These are phyloP conservation scores for Ceratocystis alfenasii DNA, from an alignment of 2,329 filamentous ascomycete species.

Conservation along the genomic window DNA sequence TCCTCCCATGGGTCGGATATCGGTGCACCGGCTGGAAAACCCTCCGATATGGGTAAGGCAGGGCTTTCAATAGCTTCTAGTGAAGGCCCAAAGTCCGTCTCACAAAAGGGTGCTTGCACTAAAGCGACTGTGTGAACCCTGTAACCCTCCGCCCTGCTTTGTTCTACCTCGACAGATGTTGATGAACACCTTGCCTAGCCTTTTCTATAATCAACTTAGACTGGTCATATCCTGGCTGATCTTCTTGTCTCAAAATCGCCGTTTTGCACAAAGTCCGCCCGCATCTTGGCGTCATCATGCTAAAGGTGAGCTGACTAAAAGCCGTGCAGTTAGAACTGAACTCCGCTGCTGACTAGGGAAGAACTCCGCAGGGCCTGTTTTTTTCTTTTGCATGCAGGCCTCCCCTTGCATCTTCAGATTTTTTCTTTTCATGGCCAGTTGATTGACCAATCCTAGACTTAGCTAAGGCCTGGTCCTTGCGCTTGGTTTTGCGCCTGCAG, in stretches of 20 bases:
- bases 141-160: too few species aligned
- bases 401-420: not conserved
- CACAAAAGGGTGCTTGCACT: too few species aligned
- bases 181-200: too few species aligned
- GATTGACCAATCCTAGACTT: not conserved
- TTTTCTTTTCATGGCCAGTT: not conserved
- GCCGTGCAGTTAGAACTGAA: not conserved
- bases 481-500: not conserved
- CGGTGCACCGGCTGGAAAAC: too few species aligned
- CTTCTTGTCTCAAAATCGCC: not conserved
- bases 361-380: not conserved
- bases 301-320: not conserved
- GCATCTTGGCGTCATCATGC: constrained; percentile 2
- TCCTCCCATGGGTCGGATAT: too few species aligned
- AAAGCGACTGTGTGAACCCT: too few species aligned
- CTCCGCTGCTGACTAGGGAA: not conserved
- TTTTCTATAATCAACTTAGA: too few species aligned
- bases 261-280: not conserved
- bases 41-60: too few species aligned
- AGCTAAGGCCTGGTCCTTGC: constrained; percentile 12
- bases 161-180: too few species aligned
- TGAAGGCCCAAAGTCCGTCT: too few species aligned
- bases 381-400: not conserved
- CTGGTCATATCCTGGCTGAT: not conserved
- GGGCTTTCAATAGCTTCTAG: too few species aligned